phyloP scores from a whole-genome alignment of 2,329 filamentous ascomycete genomes.

The Davidsoniella australis region DNA sequence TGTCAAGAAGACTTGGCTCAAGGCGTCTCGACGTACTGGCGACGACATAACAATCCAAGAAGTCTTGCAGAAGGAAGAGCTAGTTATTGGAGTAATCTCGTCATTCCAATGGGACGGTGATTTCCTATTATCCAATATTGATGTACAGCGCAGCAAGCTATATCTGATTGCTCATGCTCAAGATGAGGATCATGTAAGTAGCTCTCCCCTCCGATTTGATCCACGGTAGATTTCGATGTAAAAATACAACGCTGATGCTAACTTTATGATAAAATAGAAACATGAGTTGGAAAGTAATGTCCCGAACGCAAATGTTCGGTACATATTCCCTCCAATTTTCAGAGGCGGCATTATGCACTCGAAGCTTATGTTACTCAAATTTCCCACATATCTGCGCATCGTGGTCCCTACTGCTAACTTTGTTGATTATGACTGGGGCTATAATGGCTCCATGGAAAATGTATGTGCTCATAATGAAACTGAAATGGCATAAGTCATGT shows the following conservation, averaged over 20 bases:
- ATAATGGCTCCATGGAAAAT: conserved; percentile 72
- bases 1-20: conserved; percentile 69
- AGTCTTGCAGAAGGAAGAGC: conserved; percentile 53
- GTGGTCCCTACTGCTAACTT: conserved; percentile 81
- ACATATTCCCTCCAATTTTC: conserved; percentile 72
- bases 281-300: conserved; percentile 30
- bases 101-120: conserved; percentile 74
- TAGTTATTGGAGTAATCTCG: conserved; percentile 66
- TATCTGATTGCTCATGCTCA: conserved; percentile 40
- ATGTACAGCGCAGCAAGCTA: conserved; percentile 42
- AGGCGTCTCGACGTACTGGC: conserved; percentile 38
- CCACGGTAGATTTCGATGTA: neutral
- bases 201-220: neutral
- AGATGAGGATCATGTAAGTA: conserved; percentile 32
- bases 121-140: conserved; percentile 60
- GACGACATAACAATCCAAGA: conserved; percentile 82
- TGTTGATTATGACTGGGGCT: conserved; percentile 77
- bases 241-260: neutral
- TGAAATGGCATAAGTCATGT: neutral
- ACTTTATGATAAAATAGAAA: conserved; percentile 22
- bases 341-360: conserved; percentile 73
- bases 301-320: conserved; percentile 38
- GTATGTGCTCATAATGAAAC: conserved; percentile 23
- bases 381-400: conserved; percentile 53
- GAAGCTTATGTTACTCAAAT: conserved; percentile 82